These are phyloP conservation scores for Coemansia sp. DNA, from an alignment of 192 early-diverging fungal genomes.

Conservation along the genomic window DNA sequence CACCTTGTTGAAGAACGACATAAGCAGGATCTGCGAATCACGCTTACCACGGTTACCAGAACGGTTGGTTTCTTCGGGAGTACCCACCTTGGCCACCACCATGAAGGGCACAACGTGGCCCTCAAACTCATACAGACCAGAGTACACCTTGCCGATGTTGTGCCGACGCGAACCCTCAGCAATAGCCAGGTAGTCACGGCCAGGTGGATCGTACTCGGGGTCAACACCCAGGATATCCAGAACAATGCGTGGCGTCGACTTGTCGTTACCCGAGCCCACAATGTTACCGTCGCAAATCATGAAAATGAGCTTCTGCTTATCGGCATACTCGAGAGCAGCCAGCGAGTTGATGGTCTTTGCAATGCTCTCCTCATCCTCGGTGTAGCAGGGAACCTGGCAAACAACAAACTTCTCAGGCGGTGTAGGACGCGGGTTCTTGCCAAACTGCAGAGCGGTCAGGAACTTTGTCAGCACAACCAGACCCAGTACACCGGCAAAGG, in stretches of 20 bases:
- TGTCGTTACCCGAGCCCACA: conserved; percentile 93
- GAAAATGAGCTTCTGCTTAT: conserved; percentile 88
- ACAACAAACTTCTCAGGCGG: conserved; percentile 94
- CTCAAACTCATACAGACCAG: conserved; percentile 87
- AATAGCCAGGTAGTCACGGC: conserved; percentile 78
- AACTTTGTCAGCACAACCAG: conserved; percentile 79
- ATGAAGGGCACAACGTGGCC: conserved; percentile 92
- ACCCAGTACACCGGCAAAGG: conserved; percentile 69
- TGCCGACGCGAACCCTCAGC: conserved; percentile 88
- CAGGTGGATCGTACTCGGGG: conserved; percentile 69
- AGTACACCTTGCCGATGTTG: conserved; percentile 97
- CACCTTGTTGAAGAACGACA: conserved; percentile 94
- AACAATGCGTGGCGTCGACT: conserved; percentile 94
- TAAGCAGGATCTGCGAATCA: conserved; percentile 95
- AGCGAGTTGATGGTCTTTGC: conserved; percentile 81
- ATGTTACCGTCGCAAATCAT: conserved; percentile 91
- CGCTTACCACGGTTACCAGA: conserved; percentile 98
- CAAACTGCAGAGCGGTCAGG: conserved; percentile 73
- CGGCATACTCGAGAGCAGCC: conserved; percentile 70
- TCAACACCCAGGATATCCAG: conserved; percentile 90
- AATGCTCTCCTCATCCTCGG: conserved; percentile 86
- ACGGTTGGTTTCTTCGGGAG: conserved; percentile 73
- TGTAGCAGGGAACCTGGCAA: conserved; percentile 94
- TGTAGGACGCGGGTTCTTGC: conserved; percentile 65
- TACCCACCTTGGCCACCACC: conserved; percentile 94